These are phyloP conservation scores for Talaromyces sp. DNA, from an alignment of 2,329 filamentous ascomycete species.

Conservation along the genomic window DNA sequence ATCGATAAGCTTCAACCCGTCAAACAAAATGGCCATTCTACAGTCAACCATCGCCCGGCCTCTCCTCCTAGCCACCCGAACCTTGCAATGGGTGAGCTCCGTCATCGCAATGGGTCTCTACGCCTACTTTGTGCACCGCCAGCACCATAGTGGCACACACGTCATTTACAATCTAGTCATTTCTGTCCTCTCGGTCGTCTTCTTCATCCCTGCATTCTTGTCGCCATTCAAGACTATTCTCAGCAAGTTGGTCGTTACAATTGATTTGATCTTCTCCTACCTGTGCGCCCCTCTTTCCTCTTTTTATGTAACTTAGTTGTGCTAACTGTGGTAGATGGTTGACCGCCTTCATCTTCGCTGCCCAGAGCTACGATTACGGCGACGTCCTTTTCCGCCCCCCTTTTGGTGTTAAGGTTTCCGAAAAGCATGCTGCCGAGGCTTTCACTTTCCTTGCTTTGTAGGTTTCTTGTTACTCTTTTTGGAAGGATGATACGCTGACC, in stretches of 20 bases:
- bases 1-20: not conserved
- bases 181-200: conserved; percentile 38
- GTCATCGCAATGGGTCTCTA: conserved; percentile 43
- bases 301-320: not conserved
- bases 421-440: conserved; percentile 41
- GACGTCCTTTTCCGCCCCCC: conserved; percentile 34
- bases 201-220: conserved; percentile 43
- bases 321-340: conserved; percentile 37
- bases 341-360: conserved; percentile 48
- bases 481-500: not conserved
- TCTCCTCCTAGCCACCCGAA: conserved; percentile 29
- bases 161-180: conserved; percentile 41
- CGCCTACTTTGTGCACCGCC: conserved; percentile 37
- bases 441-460: conserved; percentile 49
- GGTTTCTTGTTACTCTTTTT: conserved; percentile 17
- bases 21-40: not conserved
- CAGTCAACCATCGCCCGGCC: conserved; percentile 21
- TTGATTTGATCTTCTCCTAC: conserved; percentile 47
- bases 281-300: conserved; percentile 29
- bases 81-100: conserved; percentile 38
- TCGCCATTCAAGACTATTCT: conserved; percentile 39
- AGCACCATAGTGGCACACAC: conserved; percentile 31
- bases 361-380: conserved; percentile 42
- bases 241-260: conserved; percentile 36
- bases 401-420: conserved; percentile 30